Evolutionary conservation across 2,329 filamentous ascomycete genomes (phyloP).

Genomic region (Hymenoscyphus linearis): DNA sequence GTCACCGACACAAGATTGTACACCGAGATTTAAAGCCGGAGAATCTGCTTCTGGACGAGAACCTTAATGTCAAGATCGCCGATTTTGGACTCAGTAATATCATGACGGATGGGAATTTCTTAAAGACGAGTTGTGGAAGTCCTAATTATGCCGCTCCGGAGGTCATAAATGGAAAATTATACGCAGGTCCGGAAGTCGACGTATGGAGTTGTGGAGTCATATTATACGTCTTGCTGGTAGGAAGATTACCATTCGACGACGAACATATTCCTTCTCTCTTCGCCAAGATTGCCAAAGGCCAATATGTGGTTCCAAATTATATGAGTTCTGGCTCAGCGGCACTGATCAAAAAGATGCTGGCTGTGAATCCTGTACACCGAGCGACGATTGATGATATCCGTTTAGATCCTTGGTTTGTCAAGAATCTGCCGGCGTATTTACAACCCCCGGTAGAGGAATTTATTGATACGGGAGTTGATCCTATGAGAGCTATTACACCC

Average conservation of each 20-base stretch:
- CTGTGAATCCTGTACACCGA: constrained; percentile 89
- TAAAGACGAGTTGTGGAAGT: constrained; percentile 97
- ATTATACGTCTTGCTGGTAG: constrained; percentile 75
- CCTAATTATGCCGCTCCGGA: constrained; percentile 98
- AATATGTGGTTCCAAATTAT: constrained; percentile 88
- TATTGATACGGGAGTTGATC: constrained; percentile 87
- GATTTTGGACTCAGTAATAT: constrained; percentile 99
- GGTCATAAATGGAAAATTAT: constrained; percentile 95
- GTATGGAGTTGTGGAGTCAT: constrained; percentile 98
- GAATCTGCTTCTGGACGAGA: constrained; percentile 89
- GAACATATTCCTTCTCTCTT: constrained; percentile 97
- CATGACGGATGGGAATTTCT: constrained; percentile 98
- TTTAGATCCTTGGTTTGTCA: constrained; percentile 88
- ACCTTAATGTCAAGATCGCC: constrained; percentile 97
- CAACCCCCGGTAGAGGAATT: constrained; percentile 87
- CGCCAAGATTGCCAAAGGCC: constrained; percentile 93
- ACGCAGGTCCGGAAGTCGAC: constrained; percentile 95
- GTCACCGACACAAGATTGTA: constrained; percentile 97
- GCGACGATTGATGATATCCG: constrained; percentile 93
- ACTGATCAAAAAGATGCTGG: constrained; percentile 88
- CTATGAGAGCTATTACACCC: constrained; percentile 83
- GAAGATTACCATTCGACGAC: constrained; percentile 89
- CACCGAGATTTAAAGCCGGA: constrained; percentile 97
- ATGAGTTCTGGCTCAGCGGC: constrained; percentile 77
- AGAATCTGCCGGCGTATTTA: constrained; percentile 80